A percentile compares a stretch with the other conserved stretches of the same genome.
These are phyloP conservation scores for Poterioochromonas sp. DNA, from an alignment of 352 stramenopile genomes.

Conservation along the genomic window DNA sequence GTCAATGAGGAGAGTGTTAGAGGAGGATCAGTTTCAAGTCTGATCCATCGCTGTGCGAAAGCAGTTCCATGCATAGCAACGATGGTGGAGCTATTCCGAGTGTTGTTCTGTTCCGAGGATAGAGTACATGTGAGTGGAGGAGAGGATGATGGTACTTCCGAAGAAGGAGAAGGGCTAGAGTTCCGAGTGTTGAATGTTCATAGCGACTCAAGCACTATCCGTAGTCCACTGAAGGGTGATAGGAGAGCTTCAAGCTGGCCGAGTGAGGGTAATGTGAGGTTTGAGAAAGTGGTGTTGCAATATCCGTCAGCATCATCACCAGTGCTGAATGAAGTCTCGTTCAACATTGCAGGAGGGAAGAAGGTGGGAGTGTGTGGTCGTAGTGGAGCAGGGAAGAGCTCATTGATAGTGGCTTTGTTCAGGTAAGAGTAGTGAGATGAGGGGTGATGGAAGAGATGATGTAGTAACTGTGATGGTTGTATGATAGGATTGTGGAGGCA, in stretches of 20 bases:
- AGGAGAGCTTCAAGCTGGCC: slow-evolving; percentile 21
- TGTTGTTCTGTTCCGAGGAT: no score
- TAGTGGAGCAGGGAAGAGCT: slow-evolving; percentile 6
- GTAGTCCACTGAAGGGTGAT: background rate
- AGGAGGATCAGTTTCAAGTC: background rate
- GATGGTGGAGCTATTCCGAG: no score
- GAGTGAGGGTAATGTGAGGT: background rate
- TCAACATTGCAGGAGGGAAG: slow-evolving; percentile 62
- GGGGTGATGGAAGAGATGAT: slow-evolving; percentile 3
- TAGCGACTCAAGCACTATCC: background rate
- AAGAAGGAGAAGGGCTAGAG: no score
- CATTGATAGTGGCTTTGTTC: background rate
- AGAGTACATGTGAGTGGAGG: no score
- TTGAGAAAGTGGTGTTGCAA: background rate
- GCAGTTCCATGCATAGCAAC: no score
- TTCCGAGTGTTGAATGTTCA: background rate
- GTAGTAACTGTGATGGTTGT: slow-evolving; percentile 45
- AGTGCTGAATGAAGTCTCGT: slow-evolving; percentile 35
- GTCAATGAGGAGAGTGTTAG: no score
- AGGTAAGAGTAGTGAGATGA: slow-evolving; percentile 6
- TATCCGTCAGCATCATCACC: slow-evolving; percentile 3
- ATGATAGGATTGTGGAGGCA: slow-evolving; percentile 61
- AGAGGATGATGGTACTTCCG: no score
- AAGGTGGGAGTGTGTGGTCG: slow-evolving; percentile 54
- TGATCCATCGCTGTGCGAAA: no score